Conservation (phyloP, 495 filamentous ascomycete genomes). For the Sphaerosporella brunnea region DNA sequence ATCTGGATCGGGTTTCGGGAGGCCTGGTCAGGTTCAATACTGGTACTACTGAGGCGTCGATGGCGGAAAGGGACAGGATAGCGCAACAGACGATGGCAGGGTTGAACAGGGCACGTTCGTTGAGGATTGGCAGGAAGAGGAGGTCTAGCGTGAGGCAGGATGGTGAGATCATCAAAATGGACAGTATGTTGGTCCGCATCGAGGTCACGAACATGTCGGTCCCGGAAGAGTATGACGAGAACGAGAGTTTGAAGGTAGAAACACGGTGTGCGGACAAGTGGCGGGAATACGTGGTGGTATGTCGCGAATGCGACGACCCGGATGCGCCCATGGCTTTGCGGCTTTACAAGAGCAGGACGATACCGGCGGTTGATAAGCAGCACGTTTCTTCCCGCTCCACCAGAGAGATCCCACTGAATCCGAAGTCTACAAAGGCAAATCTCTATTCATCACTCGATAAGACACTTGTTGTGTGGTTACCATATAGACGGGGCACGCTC, state of each 20-base stretch:
- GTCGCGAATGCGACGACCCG: slow-evolving; percentile 38
- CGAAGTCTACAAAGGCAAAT: slow-evolving; percentile 41
- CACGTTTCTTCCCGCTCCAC: slow-evolving; percentile 36
- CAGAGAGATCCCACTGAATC: slow-evolving; percentile 40
- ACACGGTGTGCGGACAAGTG: slow-evolving; percentile 47
- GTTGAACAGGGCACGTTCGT: slow-evolving; percentile 16
- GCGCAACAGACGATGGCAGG: slow-evolving; percentile 22
- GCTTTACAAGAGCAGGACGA: slow-evolving; percentile 53
- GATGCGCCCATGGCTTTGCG: slow-evolving; percentile 42
- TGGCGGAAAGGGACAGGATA: slow-evolving; percentile 17
- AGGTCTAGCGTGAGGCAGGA: slow-evolving; percentile 3
- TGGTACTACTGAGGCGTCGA: slow-evolving; percentile 20
- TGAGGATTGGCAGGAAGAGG: slow-evolving; percentile 6
- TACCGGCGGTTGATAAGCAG: slow-evolving; percentile 41
- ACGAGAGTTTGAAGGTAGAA: slow-evolving; percentile 43
- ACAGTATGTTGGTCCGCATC: slow-evolving; percentile 54
- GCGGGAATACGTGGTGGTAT: slow-evolving; percentile 56
- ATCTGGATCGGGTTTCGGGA: slow-evolving; percentile 18
- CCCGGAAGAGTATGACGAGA: slow-evolving; percentile 49
- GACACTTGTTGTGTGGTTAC: slow-evolving; percentile 50
- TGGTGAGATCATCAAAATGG: slow-evolving; percentile 54
- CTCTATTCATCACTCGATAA: slow-evolving; percentile 57
- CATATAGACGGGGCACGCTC: slow-evolving; percentile 37
- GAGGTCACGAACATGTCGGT: slow-evolving; percentile 39
- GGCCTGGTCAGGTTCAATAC: slow-evolving; percentile 26